A percentile compares a stretch with the other conserved stretches of the same genome.
These are phyloP conservation scores for Mycena vitilis DNA, from an alignment of 768 basidiomycete genomes.

Conservation along the genomic window DNA sequence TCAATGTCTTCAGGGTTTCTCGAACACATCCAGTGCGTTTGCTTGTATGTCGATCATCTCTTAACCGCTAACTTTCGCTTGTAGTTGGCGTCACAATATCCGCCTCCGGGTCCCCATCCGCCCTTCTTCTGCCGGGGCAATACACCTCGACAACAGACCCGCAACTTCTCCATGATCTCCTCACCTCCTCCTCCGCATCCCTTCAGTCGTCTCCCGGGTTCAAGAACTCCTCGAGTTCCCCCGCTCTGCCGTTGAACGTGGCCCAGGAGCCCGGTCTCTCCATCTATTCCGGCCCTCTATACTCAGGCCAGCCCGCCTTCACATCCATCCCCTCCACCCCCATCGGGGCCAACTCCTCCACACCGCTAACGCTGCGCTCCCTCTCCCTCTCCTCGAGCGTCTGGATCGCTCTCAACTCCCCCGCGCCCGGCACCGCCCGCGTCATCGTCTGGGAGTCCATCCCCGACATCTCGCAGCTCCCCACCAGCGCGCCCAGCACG, in stretches of 20 bases:
- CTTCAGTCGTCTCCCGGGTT: slow-evolving; percentile 67
- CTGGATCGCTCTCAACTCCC: slow-evolving; percentile 62
- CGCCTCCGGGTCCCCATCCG: slow-evolving; percentile 57
- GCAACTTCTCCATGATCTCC: slow-evolving; percentile 64
- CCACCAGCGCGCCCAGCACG: slow-evolving; percentile 42
- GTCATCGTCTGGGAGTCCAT: slow-evolving; percentile 72
- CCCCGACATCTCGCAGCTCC: slow-evolving; percentile 68
- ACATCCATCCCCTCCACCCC: slow-evolving; percentile 57
- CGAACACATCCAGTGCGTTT: slow-evolving; percentile 64
- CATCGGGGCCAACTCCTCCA: slow-evolving; percentile 49
- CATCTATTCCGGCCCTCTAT: slow-evolving; percentile 62
- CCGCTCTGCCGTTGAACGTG: slow-evolving; percentile 64
- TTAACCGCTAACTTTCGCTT: slow-evolving; percentile 15
- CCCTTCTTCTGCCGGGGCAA: slow-evolving; percentile 69
- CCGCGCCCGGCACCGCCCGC: slow-evolving; percentile 53
- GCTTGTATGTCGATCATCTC: not conserved
- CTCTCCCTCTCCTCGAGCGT: slow-evolving; percentile 66
- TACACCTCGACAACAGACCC: slow-evolving; percentile 72
- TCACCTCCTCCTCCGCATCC: slow-evolving; percentile 65
- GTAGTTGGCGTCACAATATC: slow-evolving; percentile 71
- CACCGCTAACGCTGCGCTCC: slow-evolving; percentile 59
- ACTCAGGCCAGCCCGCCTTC: slow-evolving; percentile 65
- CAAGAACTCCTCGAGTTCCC: slow-evolving; percentile 56
- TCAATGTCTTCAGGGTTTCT: slow-evolving; percentile 75
- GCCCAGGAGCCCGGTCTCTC: slow-evolving; percentile 67